A percentile compares a stretch with the other conserved stretches of the same genome.
Evolutionary conservation across 208 protist genomes (phyloP).

Genomic region (Leishmania tarentolae): DNA sequence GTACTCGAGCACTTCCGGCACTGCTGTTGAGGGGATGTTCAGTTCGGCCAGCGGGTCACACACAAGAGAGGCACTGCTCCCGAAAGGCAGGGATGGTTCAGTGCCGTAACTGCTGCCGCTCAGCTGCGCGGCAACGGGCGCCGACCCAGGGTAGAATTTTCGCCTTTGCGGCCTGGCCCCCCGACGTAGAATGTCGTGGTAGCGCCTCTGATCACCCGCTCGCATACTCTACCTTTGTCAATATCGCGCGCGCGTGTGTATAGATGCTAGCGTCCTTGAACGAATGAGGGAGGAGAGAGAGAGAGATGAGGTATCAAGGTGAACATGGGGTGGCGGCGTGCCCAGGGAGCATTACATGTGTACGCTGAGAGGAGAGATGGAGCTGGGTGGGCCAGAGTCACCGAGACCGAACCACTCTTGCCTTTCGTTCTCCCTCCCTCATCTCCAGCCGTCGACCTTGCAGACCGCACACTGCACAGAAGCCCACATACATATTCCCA

Average conservation of each 20-base stretch:
- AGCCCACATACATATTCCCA: not conserved
- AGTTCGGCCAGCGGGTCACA: constrained; percentile 66
- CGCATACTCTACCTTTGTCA: constrained; percentile 20
- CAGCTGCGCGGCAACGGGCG: not conserved
- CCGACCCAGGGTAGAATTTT: not conserved
- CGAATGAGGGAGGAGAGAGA: not conserved
- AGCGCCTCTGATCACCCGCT: constrained; percentile 25
- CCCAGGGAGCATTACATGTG: not conserved
- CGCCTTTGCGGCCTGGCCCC: constrained; percentile 24
- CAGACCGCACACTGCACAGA: not conserved
- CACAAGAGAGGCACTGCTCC: not conserved
- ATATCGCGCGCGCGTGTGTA: not conserved
- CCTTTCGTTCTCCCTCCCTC: not conserved
- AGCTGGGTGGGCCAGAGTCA: not conserved
- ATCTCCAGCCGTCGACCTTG: not conserved
- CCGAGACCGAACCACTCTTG: not conserved
- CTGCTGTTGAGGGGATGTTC: constrained; percentile 36
- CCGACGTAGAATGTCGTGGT: constrained; percentile 36
- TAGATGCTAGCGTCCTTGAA: not conserved
- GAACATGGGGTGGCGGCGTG: not conserved
- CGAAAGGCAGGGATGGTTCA: not conserved
- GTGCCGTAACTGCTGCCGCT: not conserved
- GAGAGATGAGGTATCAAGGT: not conserved
- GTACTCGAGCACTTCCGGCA: constrained; percentile 46
- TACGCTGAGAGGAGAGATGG: not conserved